Conservation (phyloP, 331 rosid species). For the Quercus lobata region DNA sequence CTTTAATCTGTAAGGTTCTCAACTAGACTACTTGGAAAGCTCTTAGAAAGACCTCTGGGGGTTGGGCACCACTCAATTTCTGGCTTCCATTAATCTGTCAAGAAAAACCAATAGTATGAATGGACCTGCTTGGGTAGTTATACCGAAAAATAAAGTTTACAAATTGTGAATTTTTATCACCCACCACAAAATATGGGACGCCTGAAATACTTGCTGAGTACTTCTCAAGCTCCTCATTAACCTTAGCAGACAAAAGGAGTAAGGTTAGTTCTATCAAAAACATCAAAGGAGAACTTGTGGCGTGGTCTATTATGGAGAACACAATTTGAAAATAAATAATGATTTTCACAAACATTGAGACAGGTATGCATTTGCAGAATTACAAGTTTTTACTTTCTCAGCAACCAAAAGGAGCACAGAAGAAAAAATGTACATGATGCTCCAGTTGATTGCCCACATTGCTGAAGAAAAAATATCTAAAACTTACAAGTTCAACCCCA, state of each 20-base stretch:
- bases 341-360: not conserved
- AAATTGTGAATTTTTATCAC: slow-evolving; percentile 20
- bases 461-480: not conserved
- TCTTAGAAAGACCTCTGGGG: slow-evolving; percentile 67
- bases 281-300: not conserved
- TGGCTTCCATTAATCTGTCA: slow-evolving; percentile 72
- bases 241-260: slow-evolving; percentile 41
- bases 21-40: slow-evolving; percentile 55
- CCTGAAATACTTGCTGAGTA: slow-evolving; percentile 47
- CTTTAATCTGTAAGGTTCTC: slow-evolving; percentile 1
- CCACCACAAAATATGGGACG: slow-evolving; percentile 74
- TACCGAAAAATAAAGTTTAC: not conserved
- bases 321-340: not conserved
- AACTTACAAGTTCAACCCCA: not conserved
- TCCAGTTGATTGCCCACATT: not conserved
- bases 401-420: not conserved
- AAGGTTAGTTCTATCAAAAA: slow-evolving; percentile 13
- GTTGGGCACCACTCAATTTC: slow-evolving; percentile 67
- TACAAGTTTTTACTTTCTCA: not conserved
- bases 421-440: not conserved
- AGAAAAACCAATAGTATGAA: slow-evolving; percentile 5
- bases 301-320: not conserved
- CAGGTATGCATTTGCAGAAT: not conserved
- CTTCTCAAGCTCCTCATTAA: slow-evolving; percentile 61
- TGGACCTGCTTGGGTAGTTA: not conserved